Base-by-base conservation (phyloP, 305 asterid species). In the Rubia tinctorum region DNA sequence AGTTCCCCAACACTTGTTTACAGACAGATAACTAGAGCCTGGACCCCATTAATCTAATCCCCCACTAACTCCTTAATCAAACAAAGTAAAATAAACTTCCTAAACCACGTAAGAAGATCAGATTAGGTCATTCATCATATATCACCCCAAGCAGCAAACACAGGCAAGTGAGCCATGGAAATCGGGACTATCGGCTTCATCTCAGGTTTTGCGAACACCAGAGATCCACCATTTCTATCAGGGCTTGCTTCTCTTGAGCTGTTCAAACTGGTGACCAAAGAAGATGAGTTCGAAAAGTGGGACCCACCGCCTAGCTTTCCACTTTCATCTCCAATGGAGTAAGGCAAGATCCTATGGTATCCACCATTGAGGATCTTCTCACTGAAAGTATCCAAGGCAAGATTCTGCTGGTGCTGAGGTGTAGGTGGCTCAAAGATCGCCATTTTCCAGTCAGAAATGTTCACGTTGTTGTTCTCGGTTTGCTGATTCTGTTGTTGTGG, bases 231-330 rank as follows among this genome's bases (percentile, higher is more conserved):
- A 0, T 73, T 79, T 67, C 73, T 88, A 17, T 91, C 94, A 0
- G 96, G 97, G 78, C 96, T 91, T 8, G 82, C 89, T 71, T 91
- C 95, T 62, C 96, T 83, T 12, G 96, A 88, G 85, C 90, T 88
- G 78, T 88, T 80, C 83, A 91, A 69, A 77, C 95, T 91, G 13
- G 95, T 91, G 4, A 84, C 91, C 80, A 84, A 30, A 0, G 96
- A 89, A 0, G 98, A 88, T 0, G 91, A 68, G 45, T 86, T 89
- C 0, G 96, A 92, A 9, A 86, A 85, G 61, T 84, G 89, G 76
- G 79, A 45, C 8, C 51, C 51, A 8, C 51, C 86, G 49, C 83
- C 78, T 0, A 71, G 5, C 72, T 80, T 73, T 17, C 75, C 56
- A 7, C 86, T 66, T 23, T 86, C 90, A 22, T 85, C 84, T 22